Conservation (phyloP, 2,329 filamentous ascomycete species). For the Beauveria scarabaeidicola region DNA sequence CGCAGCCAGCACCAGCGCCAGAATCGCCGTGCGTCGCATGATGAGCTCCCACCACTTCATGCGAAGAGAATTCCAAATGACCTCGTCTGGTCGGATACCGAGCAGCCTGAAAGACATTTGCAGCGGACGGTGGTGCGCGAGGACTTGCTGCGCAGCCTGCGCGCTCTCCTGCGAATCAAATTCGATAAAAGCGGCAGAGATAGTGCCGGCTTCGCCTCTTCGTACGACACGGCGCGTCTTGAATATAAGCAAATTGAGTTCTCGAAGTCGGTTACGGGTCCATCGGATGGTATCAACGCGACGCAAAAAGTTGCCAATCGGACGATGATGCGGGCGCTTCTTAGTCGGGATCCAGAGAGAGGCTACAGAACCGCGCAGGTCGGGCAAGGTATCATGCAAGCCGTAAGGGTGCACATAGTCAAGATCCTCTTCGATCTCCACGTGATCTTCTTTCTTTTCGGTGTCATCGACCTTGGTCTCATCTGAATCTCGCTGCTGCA, state of each 20-base stretch:
- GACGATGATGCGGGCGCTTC: conserved; percentile 64
- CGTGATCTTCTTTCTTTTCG: conserved; percentile 11
- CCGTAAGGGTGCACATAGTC: conserved; percentile 31
- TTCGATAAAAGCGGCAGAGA: conserved; percentile 82
- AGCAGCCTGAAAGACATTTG: conserved; percentile 83
- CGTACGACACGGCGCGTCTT: conserved; percentile 70
- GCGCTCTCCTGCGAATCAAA: conserved; percentile 77
- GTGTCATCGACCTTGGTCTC: conserved; percentile 13
- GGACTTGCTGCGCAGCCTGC: conserved; percentile 76
- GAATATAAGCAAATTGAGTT: conserved; percentile 31
- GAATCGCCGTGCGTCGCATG: conserved; percentile 58
- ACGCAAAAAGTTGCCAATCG: conserved; percentile 63
- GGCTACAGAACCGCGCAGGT: conserved; percentile 46
- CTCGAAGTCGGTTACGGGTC: conserved; percentile 51
- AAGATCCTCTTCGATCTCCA: conserved; percentile 18
- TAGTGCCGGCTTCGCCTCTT: conserved; percentile 56
- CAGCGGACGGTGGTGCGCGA: conserved; percentile 78
- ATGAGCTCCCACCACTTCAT: conserved; percentile 84
- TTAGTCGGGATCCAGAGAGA: conserved; percentile 66
- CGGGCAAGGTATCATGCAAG: conserved; percentile 25
- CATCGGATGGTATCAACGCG: conserved; percentile 94
- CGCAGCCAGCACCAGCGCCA: conserved; percentile 64
- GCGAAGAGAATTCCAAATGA: conserved; percentile 79
- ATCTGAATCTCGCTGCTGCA: conserved; percentile 1
- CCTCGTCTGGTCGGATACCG: conserved; percentile 70